Evolutionary conservation across 371 early-diverging fungal genomes (phyloP), one percentile per base, ranked within the genome.

Genomic region (Basidiobolus meristosporus): DNA sequence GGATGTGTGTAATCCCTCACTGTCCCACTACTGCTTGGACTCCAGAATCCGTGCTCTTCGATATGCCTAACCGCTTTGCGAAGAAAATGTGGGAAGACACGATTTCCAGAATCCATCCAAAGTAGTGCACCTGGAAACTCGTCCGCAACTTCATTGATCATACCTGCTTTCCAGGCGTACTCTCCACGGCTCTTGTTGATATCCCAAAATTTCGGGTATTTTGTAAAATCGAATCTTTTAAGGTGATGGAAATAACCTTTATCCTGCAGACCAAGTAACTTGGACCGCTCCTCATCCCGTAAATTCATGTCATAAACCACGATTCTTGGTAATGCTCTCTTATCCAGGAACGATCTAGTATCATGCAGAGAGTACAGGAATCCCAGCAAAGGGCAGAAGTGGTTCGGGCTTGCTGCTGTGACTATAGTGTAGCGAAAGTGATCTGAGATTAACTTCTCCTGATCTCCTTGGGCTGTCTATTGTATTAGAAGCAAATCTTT

Each of bases 91-190:
- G 26, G 26, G 9, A 26, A 26, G 5, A 26, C 26, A 5, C 26
- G 26, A 26, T 26, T 26, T 15, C 75, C 75, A 0, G 72, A 64
- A 52, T 74, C 75, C 15, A 71, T 40, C 75, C 75, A 74, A 0
- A 71, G 51, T 1, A 71, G 29, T 2, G 60, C 36, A 1, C 71
- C 72, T 9, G 59, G 62, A 40, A 61, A 63, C 31, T 54, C 46
- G 5, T 59, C 43, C 0, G 65, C 53, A 2, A 69, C 65, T 45
- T 74, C 72, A 21, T 63, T 51, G 22, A 74, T 53, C 30, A 71
- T 70, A 7, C 75, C 75, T 1, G 69, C 61, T 42, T 74, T 74
- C 75, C 75, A 74, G 6, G 60, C 75, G 30, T 74, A 74, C 44
- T 74, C 69, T 29, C 75, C 75, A 11, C 66, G 59, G 14, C 57